Evolutionary conservation across 2,329 filamentous ascomycete species (phyloP).

Genomic region (Lasiodiplodia theobromae): DNA sequence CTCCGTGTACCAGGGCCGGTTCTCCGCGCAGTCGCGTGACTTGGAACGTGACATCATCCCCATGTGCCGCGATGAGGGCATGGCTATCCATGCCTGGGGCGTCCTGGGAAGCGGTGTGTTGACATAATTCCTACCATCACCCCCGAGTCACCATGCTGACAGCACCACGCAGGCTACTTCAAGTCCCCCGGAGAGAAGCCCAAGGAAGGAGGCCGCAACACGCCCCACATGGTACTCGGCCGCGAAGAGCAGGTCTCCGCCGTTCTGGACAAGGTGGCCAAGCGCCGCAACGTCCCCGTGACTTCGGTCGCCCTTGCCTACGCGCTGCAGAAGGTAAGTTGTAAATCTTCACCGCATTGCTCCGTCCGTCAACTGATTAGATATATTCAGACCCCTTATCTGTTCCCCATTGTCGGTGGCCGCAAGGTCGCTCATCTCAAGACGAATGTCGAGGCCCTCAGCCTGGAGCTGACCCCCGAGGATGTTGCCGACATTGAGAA

Average conservation of each 20-base stretch:
- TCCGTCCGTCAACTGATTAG: too few relatives aligned
- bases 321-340: conserved; percentile 71
- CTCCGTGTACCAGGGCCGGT: conserved; percentile 51
- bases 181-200: too few relatives aligned
- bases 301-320: conserved; percentile 74
- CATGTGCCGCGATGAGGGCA: conserved; percentile 52
- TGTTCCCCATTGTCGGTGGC: conserved; percentile 76
- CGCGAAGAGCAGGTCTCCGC: conserved; percentile 61
- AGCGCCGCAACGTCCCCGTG: conserved; percentile 53
- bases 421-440: conserved; percentile 72
- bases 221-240: conserved; percentile 46
- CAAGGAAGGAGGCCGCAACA: conserved; percentile 48
- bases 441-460: neutral
- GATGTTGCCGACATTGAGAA: neutral
- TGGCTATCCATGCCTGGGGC: conserved; percentile 63
- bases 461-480: neutral
- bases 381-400: conserved; percentile 50
- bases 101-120: conserved; percentile 51
- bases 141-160: too few relatives aligned
- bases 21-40: conserved; percentile 51
- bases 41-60: conserved; percentile 56
- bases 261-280: conserved; percentile 67
- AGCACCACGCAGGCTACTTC: too few relatives aligned
- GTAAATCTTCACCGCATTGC: too few relatives aligned
- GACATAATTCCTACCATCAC: too few relatives aligned